Base-by-base conservation (phyloP, 23 red algal genomes). In the Gracilaria gracilis region DNA sequence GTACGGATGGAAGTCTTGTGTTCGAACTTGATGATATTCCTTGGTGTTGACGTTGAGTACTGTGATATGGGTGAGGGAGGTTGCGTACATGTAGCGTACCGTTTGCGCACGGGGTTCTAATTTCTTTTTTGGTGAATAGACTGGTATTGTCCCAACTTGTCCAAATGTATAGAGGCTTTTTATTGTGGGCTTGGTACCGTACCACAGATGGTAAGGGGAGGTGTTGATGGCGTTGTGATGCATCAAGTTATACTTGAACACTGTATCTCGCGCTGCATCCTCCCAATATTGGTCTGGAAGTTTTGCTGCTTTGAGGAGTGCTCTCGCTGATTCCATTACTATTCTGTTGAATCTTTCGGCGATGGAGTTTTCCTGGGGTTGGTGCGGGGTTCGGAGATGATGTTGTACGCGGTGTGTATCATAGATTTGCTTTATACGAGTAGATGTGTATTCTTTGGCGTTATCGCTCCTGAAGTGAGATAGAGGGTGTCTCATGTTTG, bases 401-500 rank as follows among this genome's bases (percentile, higher is more conserved):
- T 36, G 33, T 31, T 82, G n/a, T 28, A 28, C 33, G 48, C 33
- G 24, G 20, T 57, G 49, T n/a, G 27, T 7, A 23, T 24, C 31
- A 49, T 82, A 82, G 32, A 58, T 47, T 48, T 27, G 8, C 19
- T 57, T 24, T 21, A 58, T 27, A 23, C 19, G 20, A 21, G 24
- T 0, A 20, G 78, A 82, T 21, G 36, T 82, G 78, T 57, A 55
- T 82, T 82, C 78, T 59, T 82, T 82, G n/a, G 47, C 78, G 33
- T 82, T 82, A 0, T 82, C 78, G 31, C 35, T 55, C 13, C 78
- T 48, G 21, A 57, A 47, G 21, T 21, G 27, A 0, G 21, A 38
- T 7, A 55, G 78, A 28, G 28, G 78, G 21, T 58, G 1, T 20
- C 17, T 0, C 75, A 31, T 71, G 23, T 17, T 50, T 48, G 14